phyloP scores from a whole-genome alignment of 225 moss, liverwort and hornwort genomes.

The Antitrichia curtipendula region DNA sequence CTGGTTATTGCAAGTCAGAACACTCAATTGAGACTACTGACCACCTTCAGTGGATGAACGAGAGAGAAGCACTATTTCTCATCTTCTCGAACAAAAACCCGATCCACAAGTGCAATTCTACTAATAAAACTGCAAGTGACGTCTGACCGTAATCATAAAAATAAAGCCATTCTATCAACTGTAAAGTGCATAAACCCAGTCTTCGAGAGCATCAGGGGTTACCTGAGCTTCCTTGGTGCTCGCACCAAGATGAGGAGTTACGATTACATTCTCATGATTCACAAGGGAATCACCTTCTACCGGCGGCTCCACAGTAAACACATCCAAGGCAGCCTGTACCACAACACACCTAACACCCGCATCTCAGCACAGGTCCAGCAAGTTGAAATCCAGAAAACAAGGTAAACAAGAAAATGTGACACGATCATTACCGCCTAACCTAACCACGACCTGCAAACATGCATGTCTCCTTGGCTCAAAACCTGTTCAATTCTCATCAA shows the following conservation, averaged over 20 bases:
- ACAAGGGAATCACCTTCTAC: conserved; percentile 49
- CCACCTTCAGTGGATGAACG: neutral
- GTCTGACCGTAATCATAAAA: too few relatives aligned
- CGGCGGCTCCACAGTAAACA: conserved; percentile 91
- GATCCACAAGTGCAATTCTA: neutral
- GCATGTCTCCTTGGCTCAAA: neutral
- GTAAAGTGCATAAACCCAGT: neutral
- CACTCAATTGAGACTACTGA: neutral
- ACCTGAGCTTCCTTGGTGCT: conserved; percentile 95
- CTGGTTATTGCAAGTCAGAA: neutral
- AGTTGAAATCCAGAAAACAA: neutral
- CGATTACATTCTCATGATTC: conserved; percentile 69
- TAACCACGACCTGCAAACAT: neutral
- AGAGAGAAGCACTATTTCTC: neutral
- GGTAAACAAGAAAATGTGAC: neutral
- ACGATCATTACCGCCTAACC: neutral
- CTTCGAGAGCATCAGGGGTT: neutral
- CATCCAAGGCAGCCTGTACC: conserved; percentile 83
- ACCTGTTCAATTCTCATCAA: neutral
- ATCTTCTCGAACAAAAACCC: neutral
- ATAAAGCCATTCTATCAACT: neutral
- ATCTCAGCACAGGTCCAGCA: neutral
- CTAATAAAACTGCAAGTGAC: neutral
- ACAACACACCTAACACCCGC: neutral
- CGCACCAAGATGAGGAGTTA: conserved; percentile 95